A percentile compares a stretch with the other conserved stretches of the same genome.
These are phyloP conservation scores for Dentipellis fragilis DNA, from an alignment of 768 basidiomycete genomes.

Conservation along the genomic window DNA sequence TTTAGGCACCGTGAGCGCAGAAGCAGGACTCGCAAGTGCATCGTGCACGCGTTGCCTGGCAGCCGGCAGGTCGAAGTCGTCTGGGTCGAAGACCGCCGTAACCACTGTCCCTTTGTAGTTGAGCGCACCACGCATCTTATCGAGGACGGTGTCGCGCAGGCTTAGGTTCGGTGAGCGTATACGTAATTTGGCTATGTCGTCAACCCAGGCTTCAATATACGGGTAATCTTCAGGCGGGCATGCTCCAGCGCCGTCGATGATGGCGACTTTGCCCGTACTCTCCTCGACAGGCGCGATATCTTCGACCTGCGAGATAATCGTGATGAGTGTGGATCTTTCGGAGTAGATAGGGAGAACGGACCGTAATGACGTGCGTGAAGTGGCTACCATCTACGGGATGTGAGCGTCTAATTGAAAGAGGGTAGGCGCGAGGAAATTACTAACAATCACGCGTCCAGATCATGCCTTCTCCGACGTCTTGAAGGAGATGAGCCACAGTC, in stretches of 20 bases:
- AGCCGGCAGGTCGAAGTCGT: neutral
- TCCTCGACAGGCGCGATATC: neutral
- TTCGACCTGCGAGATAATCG: neutral
- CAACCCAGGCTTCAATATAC: neutral
- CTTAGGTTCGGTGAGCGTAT: neutral
- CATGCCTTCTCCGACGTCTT: neutral
- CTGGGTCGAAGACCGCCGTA: neutral
- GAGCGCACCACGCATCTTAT: neutral
- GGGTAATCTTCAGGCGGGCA: neutral
- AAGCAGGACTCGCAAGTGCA: constrained; percentile 1
- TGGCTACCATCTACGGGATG: neutral
- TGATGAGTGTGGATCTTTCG: neutral
- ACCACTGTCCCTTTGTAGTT: neutral
- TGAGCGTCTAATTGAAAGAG: neutral
- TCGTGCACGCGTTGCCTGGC: constrained; percentile 1
- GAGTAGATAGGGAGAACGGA: neutral
- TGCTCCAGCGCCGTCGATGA: constrained; percentile 1
- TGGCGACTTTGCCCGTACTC: neutral
- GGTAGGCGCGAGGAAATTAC: neutral
- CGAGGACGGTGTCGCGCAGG: neutral
- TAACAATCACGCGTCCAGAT: neutral
- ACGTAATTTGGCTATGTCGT: neutral
- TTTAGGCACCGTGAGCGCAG: neutral
- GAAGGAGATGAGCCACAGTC: constrained; percentile 1
- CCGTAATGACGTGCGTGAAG: neutral